Evolutionary conservation across 768 basidiomycete genomes (phyloP).

Genomic region (Mycena floridula): DNA sequence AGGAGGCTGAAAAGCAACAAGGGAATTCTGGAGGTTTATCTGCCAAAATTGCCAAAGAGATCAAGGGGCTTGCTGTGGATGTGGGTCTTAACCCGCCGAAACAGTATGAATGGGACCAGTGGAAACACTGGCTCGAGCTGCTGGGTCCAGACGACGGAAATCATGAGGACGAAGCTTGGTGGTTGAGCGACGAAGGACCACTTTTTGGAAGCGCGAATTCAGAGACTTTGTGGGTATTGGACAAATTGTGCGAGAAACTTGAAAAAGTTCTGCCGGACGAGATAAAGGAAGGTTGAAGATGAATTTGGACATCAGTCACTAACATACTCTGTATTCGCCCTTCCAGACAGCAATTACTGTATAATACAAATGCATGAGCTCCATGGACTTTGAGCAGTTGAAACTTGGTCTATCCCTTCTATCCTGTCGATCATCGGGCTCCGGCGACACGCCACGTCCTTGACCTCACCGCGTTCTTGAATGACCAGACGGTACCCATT

Average conservation of each 20-base stretch:
- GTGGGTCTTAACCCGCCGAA: conserved; percentile 17
- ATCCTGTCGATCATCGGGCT: no score
- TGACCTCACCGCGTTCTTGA: no score
- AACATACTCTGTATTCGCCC: no score
- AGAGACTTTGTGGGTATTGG: conserved; percentile 33
- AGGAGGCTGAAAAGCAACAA: conserved; percentile 19
- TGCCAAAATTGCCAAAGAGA: conserved; percentile 22
- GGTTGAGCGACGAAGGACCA: conserved; percentile 34
- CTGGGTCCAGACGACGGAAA: conserved; percentile 15
- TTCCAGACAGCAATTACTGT: no score
- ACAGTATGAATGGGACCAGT: conserved; percentile 31
- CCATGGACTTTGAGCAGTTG: no score
- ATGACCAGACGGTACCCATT: no score
- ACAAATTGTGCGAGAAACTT: conserved; percentile 25
- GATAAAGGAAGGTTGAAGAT: conserved; percentile 8
- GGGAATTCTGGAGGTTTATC: conserved; percentile 20
- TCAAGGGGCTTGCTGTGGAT: conserved; percentile 24
- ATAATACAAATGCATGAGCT: no score
- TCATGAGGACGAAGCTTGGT: conserved; percentile 20
- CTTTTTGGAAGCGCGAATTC: conserved; percentile 27
- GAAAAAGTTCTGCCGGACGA: conserved; percentile 26
- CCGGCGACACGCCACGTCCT: no score
- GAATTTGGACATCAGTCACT: not conserved
- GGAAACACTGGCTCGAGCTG: conserved; percentile 26
- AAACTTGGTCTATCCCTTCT: no score